Evolutionary conservation across 257 asterid species (phyloP).

Genomic region (Forsythia suspensa): DNA sequence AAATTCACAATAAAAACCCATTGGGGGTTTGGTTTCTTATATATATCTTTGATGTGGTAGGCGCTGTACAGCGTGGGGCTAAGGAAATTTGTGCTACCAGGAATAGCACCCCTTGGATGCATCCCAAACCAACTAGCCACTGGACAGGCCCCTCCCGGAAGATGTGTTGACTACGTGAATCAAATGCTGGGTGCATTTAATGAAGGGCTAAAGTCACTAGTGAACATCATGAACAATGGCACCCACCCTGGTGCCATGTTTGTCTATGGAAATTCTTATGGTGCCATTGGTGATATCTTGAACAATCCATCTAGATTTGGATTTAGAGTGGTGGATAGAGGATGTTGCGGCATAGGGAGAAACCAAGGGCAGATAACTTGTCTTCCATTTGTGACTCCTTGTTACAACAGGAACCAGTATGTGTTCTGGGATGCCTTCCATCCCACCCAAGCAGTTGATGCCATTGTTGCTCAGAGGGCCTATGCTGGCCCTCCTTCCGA

Average conservation of each 20-base stretch:
- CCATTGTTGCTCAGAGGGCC: constrained; percentile 69
- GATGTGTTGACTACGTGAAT: constrained; percentile 84
- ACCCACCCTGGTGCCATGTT: constrained; percentile 71
- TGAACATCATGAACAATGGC: constrained; percentile 63
- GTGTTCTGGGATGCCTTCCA: constrained; percentile 94
- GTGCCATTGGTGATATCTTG: constrained; percentile 64
- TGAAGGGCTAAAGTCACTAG: constrained; percentile 57
- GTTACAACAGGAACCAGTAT: constrained; percentile 53
- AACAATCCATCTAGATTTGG: constrained; percentile 57
- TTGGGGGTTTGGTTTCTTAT: too few species aligned
- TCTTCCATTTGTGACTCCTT: constrained; percentile 56
- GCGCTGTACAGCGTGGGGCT: constrained; percentile 75
- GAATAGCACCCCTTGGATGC: constrained; percentile 89
- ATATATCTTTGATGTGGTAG: neutral
- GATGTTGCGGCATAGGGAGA: constrained; percentile 82
- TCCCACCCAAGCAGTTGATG: constrained; percentile 69
- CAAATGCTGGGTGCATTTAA: constrained; percentile 72
- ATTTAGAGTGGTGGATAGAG: constrained; percentile 60
- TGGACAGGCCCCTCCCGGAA: constrained; percentile 61
- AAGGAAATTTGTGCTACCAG: constrained; percentile 65
- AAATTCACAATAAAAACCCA: too few species aligned
- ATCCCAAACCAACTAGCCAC: constrained; percentile 79
- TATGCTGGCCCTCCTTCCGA: constrained; percentile 67
- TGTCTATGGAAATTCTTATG: constrained; percentile 64
- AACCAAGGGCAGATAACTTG: constrained; percentile 81